Base-by-base conservation (phyloP, 148 eudicot genomes). In the Vaccinium vitisidaea region DNA sequence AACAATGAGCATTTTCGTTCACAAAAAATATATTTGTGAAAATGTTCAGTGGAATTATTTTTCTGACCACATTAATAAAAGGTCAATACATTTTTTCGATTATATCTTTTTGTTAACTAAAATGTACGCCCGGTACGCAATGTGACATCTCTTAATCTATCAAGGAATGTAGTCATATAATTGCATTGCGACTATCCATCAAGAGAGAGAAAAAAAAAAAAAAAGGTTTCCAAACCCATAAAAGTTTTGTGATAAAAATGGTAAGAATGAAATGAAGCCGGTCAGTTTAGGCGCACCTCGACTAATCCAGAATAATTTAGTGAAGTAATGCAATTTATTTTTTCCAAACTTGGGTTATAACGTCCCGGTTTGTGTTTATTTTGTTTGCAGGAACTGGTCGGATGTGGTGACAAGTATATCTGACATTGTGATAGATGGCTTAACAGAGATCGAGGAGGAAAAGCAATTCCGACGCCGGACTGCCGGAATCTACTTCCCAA, bases 321-420 rank as follows among this genome's bases (percentile, higher is more conserved):
- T 5, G 21, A 16, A 55, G 63, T 19, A 58, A 7, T 21, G 67
- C 30, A 27, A 63, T 23, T 63, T 23, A 12, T 27, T 69, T 11
- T 25, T 27, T 69, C 16, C 1, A 63, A 63, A 63, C 27, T 14
- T 1, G 11, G 12, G 70, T 63, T 23, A 65, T 27, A 27, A 69
- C 18, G 12, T 30, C 4, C 12, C 30, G 39, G 16, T 69, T 19
- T 21, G 30, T 19, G n/a, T 2, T 10, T 23, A 5, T 78, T 13
- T 82, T n/a, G 1, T 55, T 27, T 52, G 30, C n/a, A 89, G 91
- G 85, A 89, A 89, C 80, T 89, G 89, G 91, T 80, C 91, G 13
- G 91, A 89, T 43, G 89, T 89, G 81, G 87, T 89, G 27, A 87
- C 83, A 63, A 81, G 82, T 39, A 83, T 89, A 21, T 83, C 89